phyloP scores from a whole-genome alignment of 768 basidiomycete species.

The Tephrocybe rancida region DNA sequence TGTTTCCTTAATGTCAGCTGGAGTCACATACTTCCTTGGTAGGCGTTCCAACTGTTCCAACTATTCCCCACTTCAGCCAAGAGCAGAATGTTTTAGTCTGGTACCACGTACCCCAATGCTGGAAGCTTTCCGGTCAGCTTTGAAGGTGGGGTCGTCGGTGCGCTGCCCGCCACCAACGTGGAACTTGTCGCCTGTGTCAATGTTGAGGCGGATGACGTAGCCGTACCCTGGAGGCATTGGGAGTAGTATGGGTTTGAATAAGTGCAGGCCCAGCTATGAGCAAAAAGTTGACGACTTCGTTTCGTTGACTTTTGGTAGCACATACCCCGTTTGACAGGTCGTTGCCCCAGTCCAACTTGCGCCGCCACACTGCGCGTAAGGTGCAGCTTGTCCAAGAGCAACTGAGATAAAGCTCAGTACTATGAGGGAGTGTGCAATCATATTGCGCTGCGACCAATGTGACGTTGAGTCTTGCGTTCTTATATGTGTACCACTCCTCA shows the following conservation, averaged over 20 bases:
- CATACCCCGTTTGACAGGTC: conserved; percentile 31
- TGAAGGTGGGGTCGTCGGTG: conserved; percentile 44
- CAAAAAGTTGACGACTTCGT: neutral
- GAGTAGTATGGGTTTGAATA: conserved; percentile 37
- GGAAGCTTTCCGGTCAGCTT: conserved; percentile 43
- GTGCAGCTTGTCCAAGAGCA: conserved; percentile 18
- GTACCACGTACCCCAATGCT: conserved; percentile 41
- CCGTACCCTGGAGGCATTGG: conserved; percentile 31
- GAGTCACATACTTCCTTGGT: conserved; percentile 36
- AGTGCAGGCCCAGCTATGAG: conserved; percentile 33
- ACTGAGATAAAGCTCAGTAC: conserved; percentile 6
- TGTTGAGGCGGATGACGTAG: conserved; percentile 4
- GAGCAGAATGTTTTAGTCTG: neutral
- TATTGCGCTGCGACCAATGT: neutral
- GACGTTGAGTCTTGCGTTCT: neutral
- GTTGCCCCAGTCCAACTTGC: conserved; percentile 34
- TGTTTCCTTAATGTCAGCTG: neutral
- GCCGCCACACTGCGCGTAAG: conserved; percentile 36
- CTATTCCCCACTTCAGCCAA: conserved; percentile 21
- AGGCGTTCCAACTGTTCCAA: conserved; percentile 60
- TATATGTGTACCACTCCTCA: neutral
- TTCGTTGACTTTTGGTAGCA: neutral
- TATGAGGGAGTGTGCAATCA: conserved; percentile 10
- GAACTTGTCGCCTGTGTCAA: conserved; percentile 15
- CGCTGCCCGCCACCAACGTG: conserved; percentile 31